Conservation (phyloP, 225 moss, liverwort and hornwort species). For the Ulota crispa region DNA sequence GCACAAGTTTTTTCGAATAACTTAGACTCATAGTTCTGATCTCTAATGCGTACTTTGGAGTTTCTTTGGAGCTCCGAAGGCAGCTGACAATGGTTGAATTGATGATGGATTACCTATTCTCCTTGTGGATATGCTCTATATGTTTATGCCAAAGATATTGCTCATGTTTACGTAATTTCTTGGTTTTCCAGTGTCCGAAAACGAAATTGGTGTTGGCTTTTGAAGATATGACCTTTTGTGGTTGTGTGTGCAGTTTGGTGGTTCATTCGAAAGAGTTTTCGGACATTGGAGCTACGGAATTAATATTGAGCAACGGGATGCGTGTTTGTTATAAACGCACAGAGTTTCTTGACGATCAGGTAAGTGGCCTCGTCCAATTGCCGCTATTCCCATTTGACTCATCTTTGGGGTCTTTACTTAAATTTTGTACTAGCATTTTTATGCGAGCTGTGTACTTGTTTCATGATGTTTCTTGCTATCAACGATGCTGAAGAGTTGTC, state of each 20-base stretch:
- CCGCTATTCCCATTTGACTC: neutral
- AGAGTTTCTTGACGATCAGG: conserved; percentile 96
- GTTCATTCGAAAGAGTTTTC: conserved; percentile 59
- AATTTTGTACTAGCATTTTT: neutral
- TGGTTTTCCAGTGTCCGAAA: neutral
- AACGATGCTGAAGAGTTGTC: conserved; percentile 12
- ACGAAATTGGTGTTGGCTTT: neutral
- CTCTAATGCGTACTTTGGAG: neutral
- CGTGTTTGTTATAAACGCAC: conserved; percentile 95
- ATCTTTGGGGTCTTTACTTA: neutral
- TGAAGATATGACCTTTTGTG: conserved; percentile 23
- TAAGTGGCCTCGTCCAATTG: conserved; percentile 22
- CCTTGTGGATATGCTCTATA: neutral
- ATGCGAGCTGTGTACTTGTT: neutral
- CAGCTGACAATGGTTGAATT: neutral
- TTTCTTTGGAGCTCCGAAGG: neutral
- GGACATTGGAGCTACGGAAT: conserved; percentile 83
- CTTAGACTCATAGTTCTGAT: neutral
- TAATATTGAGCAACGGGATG: conserved; percentile 88
- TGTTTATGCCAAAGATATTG: conserved; percentile 9
- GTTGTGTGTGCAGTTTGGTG: conserved; percentile 58
- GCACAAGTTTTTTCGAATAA: neutral
- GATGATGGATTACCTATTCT: conserved; percentile 4
- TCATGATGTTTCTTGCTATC: neutral
- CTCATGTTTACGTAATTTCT: neutral